These are phyloP conservation scores for Xylaria hypoxylon DNA, from an alignment of 2,329 filamentous ascomycete genomes.

Conservation along the genomic window DNA sequence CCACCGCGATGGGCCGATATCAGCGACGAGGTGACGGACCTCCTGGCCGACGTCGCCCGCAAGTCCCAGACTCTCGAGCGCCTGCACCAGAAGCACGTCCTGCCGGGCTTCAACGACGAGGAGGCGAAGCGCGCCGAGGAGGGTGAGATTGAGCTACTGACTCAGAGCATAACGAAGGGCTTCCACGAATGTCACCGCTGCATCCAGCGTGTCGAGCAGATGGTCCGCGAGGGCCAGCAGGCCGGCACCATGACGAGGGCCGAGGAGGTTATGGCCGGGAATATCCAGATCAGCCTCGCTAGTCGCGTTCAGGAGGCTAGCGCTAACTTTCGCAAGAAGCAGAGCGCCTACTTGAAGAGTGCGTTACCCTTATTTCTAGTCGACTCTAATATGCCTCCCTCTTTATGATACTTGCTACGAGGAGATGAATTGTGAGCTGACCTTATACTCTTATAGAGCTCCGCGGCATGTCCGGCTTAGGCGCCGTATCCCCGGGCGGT, in stretches of 20 bases:
- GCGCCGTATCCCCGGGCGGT: slow-evolving; percentile 61
- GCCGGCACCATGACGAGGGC: slow-evolving; percentile 79
- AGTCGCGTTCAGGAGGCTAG: slow-evolving; percentile 91
- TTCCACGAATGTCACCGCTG: slow-evolving; percentile 92
- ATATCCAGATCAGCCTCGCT: slow-evolving; percentile 92
- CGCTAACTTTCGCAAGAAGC: slow-evolving; percentile 94
- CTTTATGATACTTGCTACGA: neutral
- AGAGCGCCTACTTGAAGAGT: slow-evolving; percentile 97
- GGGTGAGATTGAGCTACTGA: slow-evolving; percentile 87
- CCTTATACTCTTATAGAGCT: slow-evolving; percentile 66
- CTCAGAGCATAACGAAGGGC: slow-evolving; percentile 86
- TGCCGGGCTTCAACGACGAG: slow-evolving; percentile 97
- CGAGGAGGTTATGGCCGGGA: slow-evolving; percentile 95
- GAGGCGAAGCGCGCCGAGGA: slow-evolving; percentile 89
- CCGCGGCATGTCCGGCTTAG: slow-evolving; percentile 74
- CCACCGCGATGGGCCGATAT: slow-evolving; percentile 96
- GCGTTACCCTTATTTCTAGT: slow-evolving; percentile 45
- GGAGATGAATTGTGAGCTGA: slow-evolving; percentile 38
- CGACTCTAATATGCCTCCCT: neutral
- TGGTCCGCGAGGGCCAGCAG: slow-evolving; percentile 84
- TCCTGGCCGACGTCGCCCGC: slow-evolving; percentile 81
- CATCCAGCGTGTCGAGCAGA: slow-evolving; percentile 87
- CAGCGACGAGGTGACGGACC: slow-evolving; percentile 90
- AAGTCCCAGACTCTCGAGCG: slow-evolving; percentile 89
- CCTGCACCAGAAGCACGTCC: slow-evolving; percentile 94